Evolutionary conservation across 441 rosid genomes (phyloP).

Genomic region (Aquilaria agallochum): DNA sequence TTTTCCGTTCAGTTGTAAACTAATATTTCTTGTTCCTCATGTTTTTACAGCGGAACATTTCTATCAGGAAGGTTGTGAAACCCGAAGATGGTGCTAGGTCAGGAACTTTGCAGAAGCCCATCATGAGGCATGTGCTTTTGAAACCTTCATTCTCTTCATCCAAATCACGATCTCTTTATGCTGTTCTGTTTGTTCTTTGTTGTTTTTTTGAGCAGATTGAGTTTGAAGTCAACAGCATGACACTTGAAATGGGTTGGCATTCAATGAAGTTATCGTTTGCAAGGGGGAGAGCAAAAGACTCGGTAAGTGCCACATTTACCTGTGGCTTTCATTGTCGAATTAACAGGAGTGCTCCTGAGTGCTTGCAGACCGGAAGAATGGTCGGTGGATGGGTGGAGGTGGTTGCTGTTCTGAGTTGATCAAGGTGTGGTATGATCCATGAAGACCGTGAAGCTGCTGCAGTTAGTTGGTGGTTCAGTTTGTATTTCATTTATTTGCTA

Average conservation of each 20-base stretch:
- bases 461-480: conserved; percentile 3
- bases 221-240: conserved; percentile 44
- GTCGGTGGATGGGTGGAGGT: conserved; percentile 2
- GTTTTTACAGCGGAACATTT: conserved; percentile 28
- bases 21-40: conserved; percentile 18
- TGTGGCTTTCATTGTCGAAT: conserved; percentile 23
- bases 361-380: conserved; percentile 6
- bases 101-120: conserved; percentile 61
- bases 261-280: conserved; percentile 1
- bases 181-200: conserved; percentile 24
- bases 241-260: conserved; percentile 8
- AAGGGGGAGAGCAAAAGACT: conserved; percentile 14
- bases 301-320: conserved; percentile 30
- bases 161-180: conserved; percentile 43
- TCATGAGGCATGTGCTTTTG: conserved; percentile 55
- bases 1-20: conserved; percentile 3
- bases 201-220: conserved; percentile 42
- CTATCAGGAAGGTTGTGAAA: conserved; percentile 36
- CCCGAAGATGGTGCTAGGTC: conserved; percentile 63
- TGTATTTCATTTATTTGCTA: conserved; percentile 2
- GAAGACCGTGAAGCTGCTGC: conserved; percentile 8
- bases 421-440: neutral
- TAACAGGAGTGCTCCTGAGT: conserved; percentile 10
- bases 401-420: conserved; percentile 1
- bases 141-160: conserved; percentile 24